Conservation (phyloP, 139 green algal species). For the Pseudopediastrum boryanum region DNA sequence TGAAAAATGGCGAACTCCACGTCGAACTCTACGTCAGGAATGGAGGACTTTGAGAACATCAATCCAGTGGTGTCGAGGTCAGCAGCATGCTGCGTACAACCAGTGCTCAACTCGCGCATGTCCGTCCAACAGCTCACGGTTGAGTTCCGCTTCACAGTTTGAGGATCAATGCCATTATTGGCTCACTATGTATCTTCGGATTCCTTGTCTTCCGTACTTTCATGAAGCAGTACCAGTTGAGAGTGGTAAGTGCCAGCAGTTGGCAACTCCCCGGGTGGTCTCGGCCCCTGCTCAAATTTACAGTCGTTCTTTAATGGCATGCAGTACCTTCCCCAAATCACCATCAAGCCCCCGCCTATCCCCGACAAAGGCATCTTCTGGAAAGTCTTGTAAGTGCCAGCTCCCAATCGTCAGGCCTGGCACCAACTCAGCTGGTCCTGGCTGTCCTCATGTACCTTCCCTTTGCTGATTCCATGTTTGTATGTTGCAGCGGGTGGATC, state of each 20-base stretch:
- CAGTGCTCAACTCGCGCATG: background rate
- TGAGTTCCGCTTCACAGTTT: background rate
- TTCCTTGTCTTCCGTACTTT: constrained; percentile 38
- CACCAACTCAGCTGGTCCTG: background rate
- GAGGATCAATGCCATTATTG: constrained; percentile 14
- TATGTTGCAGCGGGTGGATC: constrained; percentile 28
- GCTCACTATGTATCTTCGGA: constrained; percentile 15
- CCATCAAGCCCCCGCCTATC: constrained; percentile 22
- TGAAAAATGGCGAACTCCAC: background rate
- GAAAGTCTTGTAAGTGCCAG: constrained; percentile 22
- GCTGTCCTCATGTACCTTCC: background rate
- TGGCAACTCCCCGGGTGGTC: too few relatives aligned
- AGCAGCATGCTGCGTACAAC: too few relatives aligned
- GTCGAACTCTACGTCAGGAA: background rate
- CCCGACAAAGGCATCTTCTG: background rate
- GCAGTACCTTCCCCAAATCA: constrained; percentile 22
- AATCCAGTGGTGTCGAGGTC: too few relatives aligned
- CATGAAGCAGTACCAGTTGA: constrained; percentile 41
- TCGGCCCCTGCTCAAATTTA: too few relatives aligned
- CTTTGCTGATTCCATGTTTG: background rate
- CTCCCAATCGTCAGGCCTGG: background rate
- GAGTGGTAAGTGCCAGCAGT: constrained; percentile 31
- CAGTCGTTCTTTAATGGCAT: background rate
- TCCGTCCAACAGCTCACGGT: background rate
- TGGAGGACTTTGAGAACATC: too few relatives aligned